phyloP scores from a whole-genome alignment of 139 green algal genomes.

The Chlorella sp. region DNA sequence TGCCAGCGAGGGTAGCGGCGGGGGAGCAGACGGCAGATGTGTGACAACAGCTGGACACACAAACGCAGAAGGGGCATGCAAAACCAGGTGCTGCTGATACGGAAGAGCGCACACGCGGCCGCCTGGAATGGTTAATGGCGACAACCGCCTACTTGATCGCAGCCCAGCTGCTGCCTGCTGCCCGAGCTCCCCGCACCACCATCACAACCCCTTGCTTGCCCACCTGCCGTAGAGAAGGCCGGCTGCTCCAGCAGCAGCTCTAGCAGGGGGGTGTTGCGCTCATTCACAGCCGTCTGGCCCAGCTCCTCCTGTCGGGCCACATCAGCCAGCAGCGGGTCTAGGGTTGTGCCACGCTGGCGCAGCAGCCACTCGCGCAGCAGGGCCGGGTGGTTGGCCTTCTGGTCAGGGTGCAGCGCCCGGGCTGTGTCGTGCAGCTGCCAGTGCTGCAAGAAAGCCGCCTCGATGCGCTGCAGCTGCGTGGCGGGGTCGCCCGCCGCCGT shows the following conservation, averaged over 20 bases:
- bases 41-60: no score
- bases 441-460: conserved; percentile 19
- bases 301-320: background rate
- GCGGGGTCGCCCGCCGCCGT: background rate
- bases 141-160: no score
- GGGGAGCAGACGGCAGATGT: no score
- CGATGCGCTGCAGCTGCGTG: background rate
- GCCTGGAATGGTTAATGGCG: no score
- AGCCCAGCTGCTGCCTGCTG: background rate
- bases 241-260: conserved; percentile 32
- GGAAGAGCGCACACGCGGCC: no score
- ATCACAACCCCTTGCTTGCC: background rate
- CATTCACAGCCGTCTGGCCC: conserved; percentile 22
- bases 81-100: no score
- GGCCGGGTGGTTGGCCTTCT: background rate
- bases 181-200: background rate
- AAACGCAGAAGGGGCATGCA: no score
- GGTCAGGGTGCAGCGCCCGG: background rate
- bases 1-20: background rate
- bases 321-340: conserved; percentile 9
- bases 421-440: conserved; percentile 18
- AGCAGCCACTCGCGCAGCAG: conserved; percentile 14
- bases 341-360: background rate
- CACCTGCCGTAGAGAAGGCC: conserved; percentile 8
- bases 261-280: conserved; percentile 13